Evolutionary conservation across 495 filamentous ascomycete species (phyloP).

Genomic region (Neurospora sp.): DNA sequence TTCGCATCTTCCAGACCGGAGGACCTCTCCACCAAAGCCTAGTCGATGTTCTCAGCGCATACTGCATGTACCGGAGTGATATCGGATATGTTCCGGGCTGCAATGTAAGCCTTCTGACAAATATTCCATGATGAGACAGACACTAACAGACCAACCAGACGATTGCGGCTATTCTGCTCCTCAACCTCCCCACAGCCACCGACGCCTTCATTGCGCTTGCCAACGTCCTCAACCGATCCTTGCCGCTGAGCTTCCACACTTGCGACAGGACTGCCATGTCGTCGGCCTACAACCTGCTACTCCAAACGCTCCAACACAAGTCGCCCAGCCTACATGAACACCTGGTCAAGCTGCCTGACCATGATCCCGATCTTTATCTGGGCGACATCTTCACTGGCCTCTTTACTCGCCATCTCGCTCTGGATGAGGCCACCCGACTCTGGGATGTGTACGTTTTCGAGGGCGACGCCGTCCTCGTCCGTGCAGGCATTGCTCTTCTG

Average conservation of each 20-base stretch:
- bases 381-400: conserved; percentile 41
- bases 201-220: conserved; percentile 75
- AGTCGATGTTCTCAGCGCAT: conserved; percentile 75
- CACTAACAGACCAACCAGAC: conserved; percentile 38
- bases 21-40: conserved; percentile 68
- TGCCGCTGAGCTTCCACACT: conserved; percentile 81
- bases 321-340: conserved; percentile 60
- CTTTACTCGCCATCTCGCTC: conserved; percentile 43
- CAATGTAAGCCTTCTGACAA: conserved; percentile 48
- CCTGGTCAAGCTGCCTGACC: conserved; percentile 38
- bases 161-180: conserved; percentile 76
- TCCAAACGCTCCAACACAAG: conserved; percentile 63
- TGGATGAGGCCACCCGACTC: conserved; percentile 68
- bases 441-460: conserved; percentile 97
- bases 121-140: background rate
- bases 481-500: conserved; percentile 66
- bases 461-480: conserved; percentile 71
- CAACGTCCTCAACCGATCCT: conserved; percentile 79
- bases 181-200: conserved; percentile 63
- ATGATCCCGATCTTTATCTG: conserved; percentile 43
- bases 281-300: conserved; percentile 61
- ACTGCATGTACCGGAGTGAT: conserved; percentile 88
- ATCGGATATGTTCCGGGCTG: conserved; percentile 84
- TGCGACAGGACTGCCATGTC: conserved; percentile 61
- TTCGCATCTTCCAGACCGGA: conserved; percentile 72